These are phyloP conservation scores for Ophiostoma australiae DNA, from an alignment of 2,329 filamentous ascomycete species.

Conservation along the genomic window DNA sequence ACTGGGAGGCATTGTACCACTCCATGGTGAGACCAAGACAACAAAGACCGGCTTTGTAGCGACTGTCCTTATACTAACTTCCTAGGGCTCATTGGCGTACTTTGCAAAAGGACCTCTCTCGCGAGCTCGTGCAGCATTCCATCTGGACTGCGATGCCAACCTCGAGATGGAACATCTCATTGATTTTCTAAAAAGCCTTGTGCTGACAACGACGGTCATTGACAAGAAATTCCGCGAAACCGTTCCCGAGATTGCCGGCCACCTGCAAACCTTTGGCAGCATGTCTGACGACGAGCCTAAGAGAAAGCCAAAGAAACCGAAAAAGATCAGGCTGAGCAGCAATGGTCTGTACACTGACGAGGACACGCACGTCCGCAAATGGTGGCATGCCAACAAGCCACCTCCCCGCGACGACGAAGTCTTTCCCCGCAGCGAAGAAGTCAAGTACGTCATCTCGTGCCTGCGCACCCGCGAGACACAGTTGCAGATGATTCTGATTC, in stretches of 20 bases:
- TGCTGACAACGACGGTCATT: constrained; percentile 62
- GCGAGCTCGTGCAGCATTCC: constrained; percentile 66
- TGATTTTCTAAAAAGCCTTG: constrained; percentile 61
- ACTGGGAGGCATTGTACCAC: constrained; percentile 58
- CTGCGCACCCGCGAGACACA: constrained; percentile 72
- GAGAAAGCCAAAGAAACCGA: constrained; percentile 47
- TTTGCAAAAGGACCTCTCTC: constrained; percentile 79
- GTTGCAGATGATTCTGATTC: constrained; percentile 71
- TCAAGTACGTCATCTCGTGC: constrained; percentile 59
- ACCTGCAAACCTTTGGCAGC: constrained; percentile 53
- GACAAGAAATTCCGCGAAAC: constrained; percentile 78
- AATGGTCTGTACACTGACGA: constrained; percentile 65
- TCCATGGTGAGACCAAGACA: constrained; percentile 41
- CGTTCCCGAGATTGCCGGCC: constrained; percentile 56
- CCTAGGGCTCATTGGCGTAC: constrained; percentile 69
- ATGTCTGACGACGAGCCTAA: constrained; percentile 46
- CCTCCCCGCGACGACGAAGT: constrained; percentile 46
- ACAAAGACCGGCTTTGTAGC: not conserved
- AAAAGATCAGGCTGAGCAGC: constrained; percentile 62
- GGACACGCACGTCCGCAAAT: constrained; percentile 58
- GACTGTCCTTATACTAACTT: not conserved
- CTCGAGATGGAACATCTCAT: constrained; percentile 60
- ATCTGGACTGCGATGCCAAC: constrained; percentile 55
- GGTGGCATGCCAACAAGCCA: constrained; percentile 62
- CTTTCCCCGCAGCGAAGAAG: constrained; percentile 45